Evolutionary conservation across 805 yeast species (phyloP), one percentile per base, ranked within the genome.

Genomic region (Metschnikowia bowlesiae): DNA sequence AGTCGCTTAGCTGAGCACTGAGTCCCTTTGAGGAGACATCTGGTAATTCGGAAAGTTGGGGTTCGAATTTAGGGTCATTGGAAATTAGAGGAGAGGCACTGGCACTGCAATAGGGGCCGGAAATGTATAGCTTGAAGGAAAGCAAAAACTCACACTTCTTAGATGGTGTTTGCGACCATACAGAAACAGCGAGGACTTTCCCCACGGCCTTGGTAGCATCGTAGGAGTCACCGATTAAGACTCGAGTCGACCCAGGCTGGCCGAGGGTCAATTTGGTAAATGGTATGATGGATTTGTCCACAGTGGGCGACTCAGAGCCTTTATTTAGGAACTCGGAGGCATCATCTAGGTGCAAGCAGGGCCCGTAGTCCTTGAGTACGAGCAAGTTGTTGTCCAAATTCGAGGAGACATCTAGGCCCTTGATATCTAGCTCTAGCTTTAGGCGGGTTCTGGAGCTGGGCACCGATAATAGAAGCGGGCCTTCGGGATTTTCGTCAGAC

Each of bases 401-500:
- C 0, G 46, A n/a, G 1, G 44, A 39, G 11, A 29, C 37, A 4
- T 59, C 57, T n/a, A 55, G 54, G 2, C 67, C 58, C 1, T 66
- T 53, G 7, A 72, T 56, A 40, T 58, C 65, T 11, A 72, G 53
- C 50, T 71, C 54, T 39, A 55, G 48, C 36, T 54, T 71, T 36
- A 71, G 32, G 50, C 57, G 59, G 50, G 49, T 53, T 44, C 53
- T 61, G 11, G 42, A 31, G 1, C 65, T 47, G 7, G 67, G 65
- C 32, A 69, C 56, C 46, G 62, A 50, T 8, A 71, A 51, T 30
- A 73, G 62, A 33, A 73, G 60, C 14, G 78, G 78, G 9, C 53
- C 35, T 13, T 44, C 39, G 8, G 33, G n/a, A 11, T 35, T 33
- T 35, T 22, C 46, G 28, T 28, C 28, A 13, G 46, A 44, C 5